Evolutionary conservation across 345 rosid species (phyloP).

Genomic region (Sonneratia caseolaris): DNA sequence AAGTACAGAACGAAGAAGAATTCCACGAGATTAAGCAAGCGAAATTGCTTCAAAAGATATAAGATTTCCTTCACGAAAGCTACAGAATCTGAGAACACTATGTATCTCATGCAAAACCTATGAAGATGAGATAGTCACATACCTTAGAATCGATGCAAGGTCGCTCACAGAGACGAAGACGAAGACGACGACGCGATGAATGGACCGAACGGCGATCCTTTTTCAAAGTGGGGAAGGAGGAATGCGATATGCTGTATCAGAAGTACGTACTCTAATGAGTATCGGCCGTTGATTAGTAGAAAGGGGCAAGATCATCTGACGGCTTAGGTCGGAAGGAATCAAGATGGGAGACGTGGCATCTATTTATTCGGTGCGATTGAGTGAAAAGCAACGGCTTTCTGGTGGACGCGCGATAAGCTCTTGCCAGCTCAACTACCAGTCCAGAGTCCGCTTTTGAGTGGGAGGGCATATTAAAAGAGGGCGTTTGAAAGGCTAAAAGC

Average conservation of each 20-base stretch:
- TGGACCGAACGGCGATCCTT: not conserved
- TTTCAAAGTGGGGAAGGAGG: not conserved
- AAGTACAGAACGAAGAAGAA: not conserved
- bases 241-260: not conserved
- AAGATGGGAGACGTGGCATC: not conserved
- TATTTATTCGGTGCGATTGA: not conserved
- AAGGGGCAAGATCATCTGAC: not conserved
- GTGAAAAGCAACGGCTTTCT: not conserved
- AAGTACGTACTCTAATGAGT: not conserved
- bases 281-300: not conserved
- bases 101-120: not conserved
- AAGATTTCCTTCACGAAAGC: not conserved
- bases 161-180: not conserved
- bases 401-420: not conserved
- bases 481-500: not conserved
- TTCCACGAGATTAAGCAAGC: not conserved
- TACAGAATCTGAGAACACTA: not conserved
- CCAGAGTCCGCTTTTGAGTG: not conserved
- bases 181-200: not conserved
- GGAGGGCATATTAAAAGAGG: too few species aligned
- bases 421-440: not conserved
- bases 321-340: not conserved
- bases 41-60: not conserved
- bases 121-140: not conserved
- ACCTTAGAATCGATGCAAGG: slow-evolving; percentile 6